phyloP scores from a whole-genome alignment of 192 early-diverging fungal genomes.

The Coemansia sp. region DNA sequence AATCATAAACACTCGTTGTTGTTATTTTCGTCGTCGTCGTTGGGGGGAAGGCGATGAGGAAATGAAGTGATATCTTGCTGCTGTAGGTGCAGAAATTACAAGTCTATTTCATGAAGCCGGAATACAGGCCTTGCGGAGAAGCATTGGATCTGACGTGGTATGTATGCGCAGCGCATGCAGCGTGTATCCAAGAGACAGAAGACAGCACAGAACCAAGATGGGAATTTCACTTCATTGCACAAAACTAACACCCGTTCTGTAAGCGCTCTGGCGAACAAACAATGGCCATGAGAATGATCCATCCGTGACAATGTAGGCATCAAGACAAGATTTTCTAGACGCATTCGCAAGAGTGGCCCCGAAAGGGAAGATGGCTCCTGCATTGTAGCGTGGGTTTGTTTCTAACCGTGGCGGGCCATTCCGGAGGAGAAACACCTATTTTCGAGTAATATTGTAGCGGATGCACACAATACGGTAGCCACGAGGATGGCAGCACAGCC shows the following conservation, averaged over 20 bases:
- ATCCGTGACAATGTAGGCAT: constrained; percentile 5
- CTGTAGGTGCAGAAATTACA: constrained; percentile 76
- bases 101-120: constrained; percentile 85
- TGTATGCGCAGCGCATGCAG: constrained; percentile 1
- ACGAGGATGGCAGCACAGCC: neutral
- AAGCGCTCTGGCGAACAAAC: neutral
- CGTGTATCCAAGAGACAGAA: neutral
- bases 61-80: constrained; percentile 3
- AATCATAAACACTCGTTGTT: neutral
- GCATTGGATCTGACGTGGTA: constrained; percentile 5
- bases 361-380: neutral
- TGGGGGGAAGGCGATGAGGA: neutral
- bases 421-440: neutral
- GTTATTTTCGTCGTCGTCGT: neutral
- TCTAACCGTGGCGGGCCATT: neutral
- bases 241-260: neutral
- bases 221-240: neutral
- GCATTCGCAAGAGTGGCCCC: constrained; percentile 9
- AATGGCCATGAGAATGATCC: neutral
- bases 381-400: neutral
- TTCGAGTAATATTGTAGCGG: neutral
- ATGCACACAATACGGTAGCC: neutral
- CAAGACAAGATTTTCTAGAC: constrained; percentile 9
- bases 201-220: neutral
- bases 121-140: constrained; percentile 61